Evolutionary conservation across 2,329 filamentous ascomycete species (phyloP), one percentile per base, ranked within the genome.

Genomic region (Colletotrichum spinosum): DNA sequence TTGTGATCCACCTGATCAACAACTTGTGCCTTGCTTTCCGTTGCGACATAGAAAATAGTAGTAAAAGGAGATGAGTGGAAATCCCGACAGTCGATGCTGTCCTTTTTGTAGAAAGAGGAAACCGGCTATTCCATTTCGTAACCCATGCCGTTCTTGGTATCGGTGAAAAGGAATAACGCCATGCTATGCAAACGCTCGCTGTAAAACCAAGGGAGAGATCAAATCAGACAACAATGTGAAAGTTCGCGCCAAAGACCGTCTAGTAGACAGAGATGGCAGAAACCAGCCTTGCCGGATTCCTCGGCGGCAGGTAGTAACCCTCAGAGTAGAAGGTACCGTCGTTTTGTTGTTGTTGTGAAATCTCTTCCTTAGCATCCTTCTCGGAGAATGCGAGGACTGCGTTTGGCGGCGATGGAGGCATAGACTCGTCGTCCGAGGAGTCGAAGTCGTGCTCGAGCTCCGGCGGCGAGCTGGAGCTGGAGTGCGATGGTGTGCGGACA

Each of bases 391-490:
- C 79, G 57, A 93, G 79, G 41, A 84, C 76, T 35, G 84, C 76
- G 25, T 83, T 81, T 48, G 87, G 86, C 42, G 90, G 90, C 67
- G 90, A 92, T 17, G 90, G 90, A 8, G 92, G 92, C 87, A 92
- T 88, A 52, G 84, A 80, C 70, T 92, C 89, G 78, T 94, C 91
- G 71, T 93, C 91, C 62, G 88, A 90, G 2, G 87, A 89, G 68
- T 90, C 90, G 39, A 82, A 85, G 67, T 86, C 87, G 77, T 93
- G 90, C 71, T 88, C 81, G 63, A 93, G 87, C 75, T 92, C 91
- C 8, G 91, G 91, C 56, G 91, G 86, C 57, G 88, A 87, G 41
- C 37, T 45, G 63, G 52, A 56, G 72, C 78, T 86, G 73, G 83
- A 82, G 79, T 90, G 90, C 6, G 90, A 93, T 34, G 83, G 83